A percentile compares a stretch with the other conserved stretches of the same genome.
Evolutionary conservation across 2,329 filamentous ascomycete species (phyloP).

Genomic region (Aspergillus clavatus): DNA sequence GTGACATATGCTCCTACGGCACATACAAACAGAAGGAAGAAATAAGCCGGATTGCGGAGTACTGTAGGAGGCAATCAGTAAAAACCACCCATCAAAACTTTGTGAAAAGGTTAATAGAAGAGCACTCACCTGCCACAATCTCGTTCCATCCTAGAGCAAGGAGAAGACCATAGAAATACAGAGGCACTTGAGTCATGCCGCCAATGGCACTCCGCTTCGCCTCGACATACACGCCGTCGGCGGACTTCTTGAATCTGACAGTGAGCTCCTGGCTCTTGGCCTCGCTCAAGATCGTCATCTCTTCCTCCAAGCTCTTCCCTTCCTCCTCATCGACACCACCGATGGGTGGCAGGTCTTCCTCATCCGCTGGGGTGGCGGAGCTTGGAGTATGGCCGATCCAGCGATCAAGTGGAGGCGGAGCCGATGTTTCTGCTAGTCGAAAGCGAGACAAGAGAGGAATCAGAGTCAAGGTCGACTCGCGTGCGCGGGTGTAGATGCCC

Average conservation of each 20-base stretch:
- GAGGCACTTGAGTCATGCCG: conserved; percentile 84
- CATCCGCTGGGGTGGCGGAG: conserved; percentile 72
- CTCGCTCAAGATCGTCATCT: conserved; percentile 92
- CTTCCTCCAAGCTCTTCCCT: conserved; percentile 89
- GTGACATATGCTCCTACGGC: conserved; percentile 78
- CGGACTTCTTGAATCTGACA: conserved; percentile 95
- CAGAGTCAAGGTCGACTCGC: conserved; percentile 84
- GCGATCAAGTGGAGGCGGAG: conserved; percentile 72
- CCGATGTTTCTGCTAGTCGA: conserved; percentile 67
- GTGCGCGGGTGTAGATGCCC: conserved; percentile 83
- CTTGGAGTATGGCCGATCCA: conserved; percentile 78
- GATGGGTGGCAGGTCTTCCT: conserved; percentile 83
- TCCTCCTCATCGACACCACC: conserved; percentile 93
- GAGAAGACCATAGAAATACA: conserved; percentile 90
- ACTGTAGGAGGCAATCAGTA: conserved; percentile 53
- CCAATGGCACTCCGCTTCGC: conserved; percentile 96
- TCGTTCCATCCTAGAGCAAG: conserved; percentile 98
- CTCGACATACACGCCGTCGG: conserved; percentile 95
- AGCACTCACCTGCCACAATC: conserved; percentile 75
- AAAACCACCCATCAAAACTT: neutral
- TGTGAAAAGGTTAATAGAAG: neutral
- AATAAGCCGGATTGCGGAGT: conserved; percentile 87
- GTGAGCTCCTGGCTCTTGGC: conserved; percentile 86
- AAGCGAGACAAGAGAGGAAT: conserved; percentile 87
- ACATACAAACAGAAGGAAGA: conserved; percentile 76